These are phyloP conservation scores for Tulasnella sp. DNA, from an alignment of 768 basidiomycete genomes.

Conservation along the genomic window DNA sequence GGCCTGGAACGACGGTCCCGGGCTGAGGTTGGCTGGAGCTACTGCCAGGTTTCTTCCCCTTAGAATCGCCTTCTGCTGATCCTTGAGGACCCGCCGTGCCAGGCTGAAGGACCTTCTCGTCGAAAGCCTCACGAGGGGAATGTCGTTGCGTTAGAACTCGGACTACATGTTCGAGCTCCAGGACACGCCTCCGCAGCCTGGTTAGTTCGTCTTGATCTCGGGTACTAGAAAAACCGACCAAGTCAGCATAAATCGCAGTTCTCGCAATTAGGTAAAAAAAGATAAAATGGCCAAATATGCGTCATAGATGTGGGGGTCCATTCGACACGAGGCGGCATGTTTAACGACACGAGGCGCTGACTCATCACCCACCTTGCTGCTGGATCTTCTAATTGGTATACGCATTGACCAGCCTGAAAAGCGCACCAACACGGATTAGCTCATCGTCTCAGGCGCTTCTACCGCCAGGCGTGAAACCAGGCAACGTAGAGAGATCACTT, in stretches of 20 bases:
- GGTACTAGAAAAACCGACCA: background rate
- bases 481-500: slow-evolving; percentile 31
- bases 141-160: slow-evolving; percentile 54
- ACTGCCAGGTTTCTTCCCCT: slow-evolving; percentile 18
- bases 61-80: slow-evolving; percentile 11
- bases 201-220: slow-evolving; percentile 81
- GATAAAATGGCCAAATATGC: slow-evolving; percentile 36
- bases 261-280: slow-evolving; percentile 10
- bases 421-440: slow-evolving; percentile 26
- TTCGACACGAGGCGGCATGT: slow-evolving; percentile 20
- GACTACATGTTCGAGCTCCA: slow-evolving; percentile 88
- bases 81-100: background rate
- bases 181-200: slow-evolving; percentile 78
- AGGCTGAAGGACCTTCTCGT: slow-evolving; percentile 9
- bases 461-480: slow-evolving; percentile 16
- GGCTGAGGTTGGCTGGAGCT: slow-evolving; percentile 11
- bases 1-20: background rate
- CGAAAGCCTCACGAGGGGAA: slow-evolving; percentile 11
- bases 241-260: background rate
- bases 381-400: slow-evolving; percentile 91
- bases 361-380: slow-evolving; percentile 57
- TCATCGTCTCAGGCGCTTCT: slow-evolving; percentile 8
- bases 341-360: slow-evolving; percentile 30
- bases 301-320: slow-evolving; percentile 18
- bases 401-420: slow-evolving; percentile 81